These are phyloP conservation scores for Skeletonema potamos DNA, from an alignment of 108 stramenopile species.

Conservation along the genomic window DNA sequence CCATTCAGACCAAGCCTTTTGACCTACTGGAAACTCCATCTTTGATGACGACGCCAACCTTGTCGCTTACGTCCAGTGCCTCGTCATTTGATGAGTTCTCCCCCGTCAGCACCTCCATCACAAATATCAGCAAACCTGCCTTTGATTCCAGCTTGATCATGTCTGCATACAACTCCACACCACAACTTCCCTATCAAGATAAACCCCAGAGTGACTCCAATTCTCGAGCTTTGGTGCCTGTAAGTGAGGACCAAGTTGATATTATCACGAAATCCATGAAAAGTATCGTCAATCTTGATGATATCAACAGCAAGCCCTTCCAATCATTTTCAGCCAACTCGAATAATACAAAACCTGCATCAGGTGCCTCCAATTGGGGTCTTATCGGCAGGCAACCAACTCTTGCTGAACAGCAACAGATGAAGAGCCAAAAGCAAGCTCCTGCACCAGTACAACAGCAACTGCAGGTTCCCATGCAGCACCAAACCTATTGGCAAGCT, in stretches of 20 bases:
- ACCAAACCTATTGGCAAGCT: neutral
- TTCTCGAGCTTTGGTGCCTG: constrained; percentile 22
- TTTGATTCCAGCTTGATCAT: constrained; percentile 32
- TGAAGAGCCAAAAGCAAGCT: neutral
- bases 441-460: neutral
- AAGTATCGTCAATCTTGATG: constrained; percentile 43
- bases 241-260: constrained; percentile 30
- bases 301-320: constrained; percentile 14
- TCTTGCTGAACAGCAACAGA: constrained; percentile 22
- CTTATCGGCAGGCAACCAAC: constrained; percentile 31
- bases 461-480: neutral
- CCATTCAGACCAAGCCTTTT: neutral
- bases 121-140: constrained; percentile 2
- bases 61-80: neutral
- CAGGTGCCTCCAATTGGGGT: constrained; percentile 11
- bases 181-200: neutral
- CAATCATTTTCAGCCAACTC: neutral
- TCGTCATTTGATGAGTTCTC: constrained; percentile 24
- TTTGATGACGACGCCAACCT: neutral
- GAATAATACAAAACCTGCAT: neutral
- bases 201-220: neutral
- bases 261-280: constrained; percentile 33
- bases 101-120: neutral
- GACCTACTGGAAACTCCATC: neutral
- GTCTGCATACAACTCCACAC: constrained; percentile 14